Evolutionary conservation across 1,284 basidiomycete species (phyloP), one percentile per base, ranked within the genome.

Genomic region (Cystobasidium pallidum): DNA sequence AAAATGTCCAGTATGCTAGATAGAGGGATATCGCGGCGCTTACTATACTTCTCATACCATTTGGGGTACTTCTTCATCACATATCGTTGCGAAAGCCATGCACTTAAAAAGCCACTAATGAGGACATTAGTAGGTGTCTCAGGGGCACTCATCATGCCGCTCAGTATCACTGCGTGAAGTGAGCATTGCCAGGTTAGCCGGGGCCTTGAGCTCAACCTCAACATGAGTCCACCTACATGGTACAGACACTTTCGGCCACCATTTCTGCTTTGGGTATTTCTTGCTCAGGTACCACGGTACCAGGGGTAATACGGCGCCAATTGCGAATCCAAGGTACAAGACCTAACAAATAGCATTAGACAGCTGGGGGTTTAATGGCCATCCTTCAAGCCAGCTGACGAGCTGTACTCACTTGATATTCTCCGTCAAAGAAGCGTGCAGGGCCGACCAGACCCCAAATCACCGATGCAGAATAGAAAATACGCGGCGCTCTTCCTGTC

Each of bases 361-460:
- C 36, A 13, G 36, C 13, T 13, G 13, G 36, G 13, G n/a, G n/a
- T n/a, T n/a, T n/a, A n/a, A n/a, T n/a, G n/a, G n/a, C n/a, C n/a
- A n/a, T n/a, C n/a, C n/a, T n/a, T n/a, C n/a, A n/a, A n/a, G n/a
- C n/a, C n/a, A n/a, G n/a, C n/a, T n/a, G n/a, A n/a, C n/a, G n/a
- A n/a, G n/a, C 36, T 13, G 36, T 7, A 21, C 15, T 7, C 36
- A 61, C 24, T 2, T 47, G 45, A 54, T 83, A 83, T 39, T 78
- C 73, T 10, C 82, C 82, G 0, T 73, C 61, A 75, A 83, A 83
- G 76, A 83, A 83, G 8, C 79, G 76, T 8, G 77, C 70, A 1
- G 82, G 82, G 7, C 80, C 81, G 1, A 83, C 78, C 2, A 80
- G 62, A 75, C 7, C 82, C 79, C 81, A 82, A 41, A 83, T 81